Evolutionary conservation across 192 early-diverging fungal genomes (phyloP), one percentile per base, ranked within the genome.

Genomic region (Lunasporangiospora selenospora): DNA sequence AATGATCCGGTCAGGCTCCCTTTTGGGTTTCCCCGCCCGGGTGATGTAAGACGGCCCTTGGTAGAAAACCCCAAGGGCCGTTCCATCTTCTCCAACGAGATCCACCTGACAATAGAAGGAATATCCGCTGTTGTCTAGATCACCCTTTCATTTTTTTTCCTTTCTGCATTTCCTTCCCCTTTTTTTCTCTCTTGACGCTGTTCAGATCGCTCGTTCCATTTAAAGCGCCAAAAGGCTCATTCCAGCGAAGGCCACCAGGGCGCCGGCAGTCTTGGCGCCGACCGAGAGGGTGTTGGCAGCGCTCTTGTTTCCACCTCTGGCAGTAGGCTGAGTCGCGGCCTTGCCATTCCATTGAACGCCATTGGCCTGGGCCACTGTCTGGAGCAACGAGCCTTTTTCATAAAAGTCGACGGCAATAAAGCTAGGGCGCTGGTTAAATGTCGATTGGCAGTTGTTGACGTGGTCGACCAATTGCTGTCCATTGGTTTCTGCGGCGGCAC

Each of bases 351-450:
- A 86, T 0, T 40, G 36, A 24, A 88, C 79, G 6, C 67, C 78
- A 43, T 90, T 88, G 15, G 88, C 41, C 39, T 77, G 58, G 1
- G 84, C 85, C 9, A 86, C 73, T 1, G 77, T 71, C 37, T 75
- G 41, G 57, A 88, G 62, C 16, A 82, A 27, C 12, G 65, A 60
- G 15, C 89, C 89, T 23, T 80, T 50, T 24, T 93, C 85, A 60
- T 88, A 93, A 78, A 87, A 93, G 63, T 93, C 91, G 6, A 93
- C 85, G 0, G 86, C 80, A 7, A 93, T 62, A 77, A 85, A 93
- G 65, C 81, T 93, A 24, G 91, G 87, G 56, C 81, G 77, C 33
- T 75, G 70, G 29, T 58, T 65, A 47, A 83, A 85, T 2, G 75
- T 79, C 3, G 42, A 11, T 30, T 42, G 53, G 43, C 91, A 93